Evolutionary conservation across 768 basidiomycete genomes (phyloP).

Genomic region (Podaxis sp.): DNA sequence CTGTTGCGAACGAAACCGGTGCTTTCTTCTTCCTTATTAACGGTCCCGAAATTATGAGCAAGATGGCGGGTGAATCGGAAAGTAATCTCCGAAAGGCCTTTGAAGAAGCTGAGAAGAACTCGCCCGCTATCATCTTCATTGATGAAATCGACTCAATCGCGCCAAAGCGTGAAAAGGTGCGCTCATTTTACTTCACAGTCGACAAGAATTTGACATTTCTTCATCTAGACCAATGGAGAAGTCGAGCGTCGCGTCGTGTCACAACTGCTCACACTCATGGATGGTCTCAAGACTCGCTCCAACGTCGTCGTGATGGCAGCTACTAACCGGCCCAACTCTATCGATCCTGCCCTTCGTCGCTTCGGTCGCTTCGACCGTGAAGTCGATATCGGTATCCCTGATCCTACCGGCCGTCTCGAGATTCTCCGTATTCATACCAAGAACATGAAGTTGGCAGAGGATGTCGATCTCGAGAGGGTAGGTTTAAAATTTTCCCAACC

Average conservation of each 20-base stretch:
- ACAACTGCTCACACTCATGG: slow-evolving; percentile 98
- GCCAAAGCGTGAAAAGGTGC: slow-evolving; percentile 98
- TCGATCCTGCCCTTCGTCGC: slow-evolving; percentile 97
- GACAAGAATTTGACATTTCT: not conserved
- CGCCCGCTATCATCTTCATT: slow-evolving; percentile 99
- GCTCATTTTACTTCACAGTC: slow-evolving; percentile 14
- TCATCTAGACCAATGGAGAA: slow-evolving; percentile 90
- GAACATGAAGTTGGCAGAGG: slow-evolving; percentile 98
- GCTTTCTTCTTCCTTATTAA: slow-evolving; percentile 99
- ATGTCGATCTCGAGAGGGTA: slow-evolving; percentile 96
- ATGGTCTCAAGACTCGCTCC: slow-evolving; percentile 96
- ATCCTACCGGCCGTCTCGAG: slow-evolving; percentile 97
- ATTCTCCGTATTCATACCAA: slow-evolving; percentile 99
- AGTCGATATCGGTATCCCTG: slow-evolving; percentile 98
- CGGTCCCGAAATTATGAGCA: slow-evolving; percentile 99
- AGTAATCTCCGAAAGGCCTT: slow-evolving; percentile 98
- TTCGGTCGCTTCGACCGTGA: slow-evolving; percentile 99
- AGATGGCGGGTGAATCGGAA: slow-evolving; percentile 99
- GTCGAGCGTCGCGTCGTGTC: slow-evolving; percentile 99
- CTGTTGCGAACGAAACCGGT: slow-evolving; percentile 98
- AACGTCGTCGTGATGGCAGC: slow-evolving; percentile 99
- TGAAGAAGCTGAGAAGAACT: slow-evolving; percentile 99
- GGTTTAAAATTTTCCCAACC: slow-evolving; percentile 14
- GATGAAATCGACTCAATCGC: slow-evolving; percentile 99
- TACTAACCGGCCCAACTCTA: slow-evolving; percentile 98